Base-by-base conservation (phyloP, 2,329 filamentous ascomycete species). In the Pestalotiopsis sp. region DNA sequence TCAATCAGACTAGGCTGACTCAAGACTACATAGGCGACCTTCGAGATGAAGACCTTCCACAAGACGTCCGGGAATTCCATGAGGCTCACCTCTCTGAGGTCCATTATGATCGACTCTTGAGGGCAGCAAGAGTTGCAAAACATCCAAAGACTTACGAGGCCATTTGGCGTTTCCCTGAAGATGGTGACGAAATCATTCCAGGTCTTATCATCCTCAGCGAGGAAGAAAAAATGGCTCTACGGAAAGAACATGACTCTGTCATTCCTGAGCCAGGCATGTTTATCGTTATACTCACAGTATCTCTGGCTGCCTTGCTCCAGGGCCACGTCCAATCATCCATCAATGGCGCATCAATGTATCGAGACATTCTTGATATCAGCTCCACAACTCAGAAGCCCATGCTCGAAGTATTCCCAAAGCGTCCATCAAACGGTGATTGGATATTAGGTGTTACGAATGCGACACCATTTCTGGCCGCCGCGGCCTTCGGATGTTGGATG, bases 241-340 rank as follows among this genome's bases (percentile, higher is more conserved):
- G 72, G 17, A 73, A 76, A 2, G 81, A 84, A 70, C 78, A 76
- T 39, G 80, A 83, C 65, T 73, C 76, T 0, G 72, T 81, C 0
- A 81, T 83, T 49, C 81, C 80, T 7, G 78, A 84, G 45, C 74
- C 72, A 55, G 77, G 78, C 2, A 84, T 84, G 78, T 69, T 76
- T 17, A 74, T 78, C 12, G 81, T 84, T 64, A 78, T 83, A 57
- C 70, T 80, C 45, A 83, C 81, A 1, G 82, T 84, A 13, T 82
- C 81, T 2, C 74, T 84, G 3, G 81, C 82, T 0, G 82, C 82
- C 0, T 79, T 84, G 55, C 72, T 84, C 0, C 82, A 84, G 71
- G 81, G 81, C 11, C 82, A 82, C 49, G 81, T 84, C 2, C 61
- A 64, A 17, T 64, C 61, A 20, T 64, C 61, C n/a, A 64, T 64